Evolutionary conservation across 2,329 filamentous ascomycete species (phyloP).

Genomic region (Epicoccum sorghinum): DNA sequence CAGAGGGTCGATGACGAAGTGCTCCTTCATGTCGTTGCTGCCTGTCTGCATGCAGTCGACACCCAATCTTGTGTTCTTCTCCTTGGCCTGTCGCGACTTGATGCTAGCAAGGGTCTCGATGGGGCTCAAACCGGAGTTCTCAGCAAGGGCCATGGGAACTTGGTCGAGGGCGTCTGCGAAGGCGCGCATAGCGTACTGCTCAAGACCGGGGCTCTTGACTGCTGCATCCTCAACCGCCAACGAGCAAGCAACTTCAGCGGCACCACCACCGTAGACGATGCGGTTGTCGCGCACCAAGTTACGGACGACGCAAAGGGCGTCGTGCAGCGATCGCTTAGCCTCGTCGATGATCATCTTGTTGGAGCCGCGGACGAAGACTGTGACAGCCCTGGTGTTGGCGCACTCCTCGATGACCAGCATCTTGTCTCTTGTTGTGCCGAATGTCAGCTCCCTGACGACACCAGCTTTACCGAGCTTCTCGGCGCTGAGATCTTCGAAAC

Average conservation of each 20-base stretch:
- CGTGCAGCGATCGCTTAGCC: constrained; percentile 95
- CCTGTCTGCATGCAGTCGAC: constrained; percentile 98
- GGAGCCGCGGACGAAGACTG: constrained; percentile 93
- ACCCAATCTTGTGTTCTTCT: constrained; percentile 77
- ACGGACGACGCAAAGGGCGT: constrained; percentile 95
- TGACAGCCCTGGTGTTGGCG: constrained; percentile 95
- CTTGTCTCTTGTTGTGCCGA: constrained; percentile 97
- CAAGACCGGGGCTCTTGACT: constrained; percentile 91
- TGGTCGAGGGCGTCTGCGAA: constrained; percentile 94
- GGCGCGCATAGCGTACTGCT: constrained; percentile 98
- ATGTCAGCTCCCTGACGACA: constrained; percentile 90
- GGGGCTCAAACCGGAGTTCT: constrained; percentile 95
- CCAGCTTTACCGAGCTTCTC: constrained; percentile 92
- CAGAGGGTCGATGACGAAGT: constrained; percentile 96
- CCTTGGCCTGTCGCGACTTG: constrained; percentile 96
- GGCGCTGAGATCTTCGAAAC: constrained; percentile 90
- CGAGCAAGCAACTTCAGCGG: constrained; percentile 96
- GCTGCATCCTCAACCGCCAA: constrained; percentile 94
- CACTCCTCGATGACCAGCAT: constrained; percentile 99
- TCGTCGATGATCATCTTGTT: constrained; percentile 99
- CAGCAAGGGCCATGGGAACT: constrained; percentile 92
- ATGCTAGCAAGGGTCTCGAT: constrained; percentile 94
- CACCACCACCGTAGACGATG: constrained; percentile 95
- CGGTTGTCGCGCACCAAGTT: constrained; percentile 96
- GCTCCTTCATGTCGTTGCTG: constrained; percentile 95